Conservation (phyloP, 2,329 filamentous ascomycete genomes). For the Rutstroemia sydowiana region DNA sequence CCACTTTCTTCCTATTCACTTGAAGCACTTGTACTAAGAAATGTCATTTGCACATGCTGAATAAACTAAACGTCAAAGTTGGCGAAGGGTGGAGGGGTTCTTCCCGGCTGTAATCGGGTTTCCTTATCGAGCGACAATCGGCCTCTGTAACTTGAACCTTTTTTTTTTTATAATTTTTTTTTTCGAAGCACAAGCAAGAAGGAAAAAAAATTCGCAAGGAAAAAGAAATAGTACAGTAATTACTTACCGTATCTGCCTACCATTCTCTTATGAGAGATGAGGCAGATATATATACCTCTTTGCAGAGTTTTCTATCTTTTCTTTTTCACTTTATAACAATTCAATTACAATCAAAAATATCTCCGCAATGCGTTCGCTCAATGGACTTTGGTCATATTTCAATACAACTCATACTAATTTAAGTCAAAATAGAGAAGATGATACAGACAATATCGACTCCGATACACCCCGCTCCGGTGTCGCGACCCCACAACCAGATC, state of each 20-base stretch:
- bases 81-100: too few relatives aligned
- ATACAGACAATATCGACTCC: conserved; percentile 69
- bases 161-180: neutral
- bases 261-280: neutral
- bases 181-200: conserved; percentile 9
- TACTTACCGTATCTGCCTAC: neutral
- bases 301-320: too few relatives aligned
- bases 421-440: conserved; percentile 47
- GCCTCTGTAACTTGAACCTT: conserved; percentile 16
- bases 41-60: conserved; percentile 9
- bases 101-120: too few relatives aligned
- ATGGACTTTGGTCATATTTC: conserved; percentile 9
- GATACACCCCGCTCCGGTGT: conserved; percentile 85
- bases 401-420: conserved; percentile 25
- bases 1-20: conserved; percentile 2
- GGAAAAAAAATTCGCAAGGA: neutral
- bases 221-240: neutral
- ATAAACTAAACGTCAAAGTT: conserved; percentile 18
- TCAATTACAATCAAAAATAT: too few relatives aligned
- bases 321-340: neutral
- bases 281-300: neutral
- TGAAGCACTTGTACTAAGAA: too few relatives aligned
- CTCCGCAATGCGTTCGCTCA: conserved; percentile 1
- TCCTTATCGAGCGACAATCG: conserved; percentile 17
- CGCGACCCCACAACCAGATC: conserved; percentile 88